A percentile compares a stretch with the other conserved stretches of the same genome.
Evolutionary conservation across 768 basidiomycete genomes (phyloP).

Genomic region (Sporobolomyces roseus): DNA sequence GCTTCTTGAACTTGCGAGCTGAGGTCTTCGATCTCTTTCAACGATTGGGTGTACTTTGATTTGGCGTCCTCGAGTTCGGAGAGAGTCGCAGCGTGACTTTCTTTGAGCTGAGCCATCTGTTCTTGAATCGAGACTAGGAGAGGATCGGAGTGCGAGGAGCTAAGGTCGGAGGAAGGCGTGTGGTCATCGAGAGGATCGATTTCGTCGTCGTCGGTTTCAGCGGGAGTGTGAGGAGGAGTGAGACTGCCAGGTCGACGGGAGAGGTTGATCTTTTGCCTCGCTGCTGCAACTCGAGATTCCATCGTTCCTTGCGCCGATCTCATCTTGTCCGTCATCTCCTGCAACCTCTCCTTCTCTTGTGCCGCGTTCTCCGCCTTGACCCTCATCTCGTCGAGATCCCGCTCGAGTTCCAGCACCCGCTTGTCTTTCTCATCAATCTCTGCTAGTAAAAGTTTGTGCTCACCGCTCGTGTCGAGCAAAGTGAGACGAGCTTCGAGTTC

Average conservation of each 20-base stretch:
- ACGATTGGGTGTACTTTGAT: constrained; percentile 78
- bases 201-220: constrained; percentile 40
- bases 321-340: constrained; percentile 56
- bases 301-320: constrained; percentile 57
- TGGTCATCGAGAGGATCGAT: constrained; percentile 35
- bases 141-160: constrained; percentile 45
- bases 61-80: constrained; percentile 73
- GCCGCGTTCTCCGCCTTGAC: constrained; percentile 64
- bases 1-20: constrained; percentile 84
- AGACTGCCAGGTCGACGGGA: neutral
- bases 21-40: constrained; percentile 88
- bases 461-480: constrained; percentile 55
- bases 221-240: constrained; percentile 21
- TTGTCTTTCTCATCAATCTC: constrained; percentile 81
- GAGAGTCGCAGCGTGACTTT: constrained; percentile 74
- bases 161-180: constrained; percentile 44
- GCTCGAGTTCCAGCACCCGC: constrained; percentile 69
- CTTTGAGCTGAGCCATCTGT: constrained; percentile 70
- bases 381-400: constrained; percentile 73
- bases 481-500: constrained; percentile 69
- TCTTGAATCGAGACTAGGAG: constrained; percentile 52
- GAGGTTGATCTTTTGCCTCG: neutral
- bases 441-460: constrained; percentile 65
- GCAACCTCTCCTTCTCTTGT: constrained; percentile 64
- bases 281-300: constrained; percentile 51